A percentile compares a stretch with the other conserved stretches of the same genome.
Evolutionary conservation across 192 early-diverging fungal species (phyloP).

Genomic region (Entomortierella chlamydospora): DNA sequence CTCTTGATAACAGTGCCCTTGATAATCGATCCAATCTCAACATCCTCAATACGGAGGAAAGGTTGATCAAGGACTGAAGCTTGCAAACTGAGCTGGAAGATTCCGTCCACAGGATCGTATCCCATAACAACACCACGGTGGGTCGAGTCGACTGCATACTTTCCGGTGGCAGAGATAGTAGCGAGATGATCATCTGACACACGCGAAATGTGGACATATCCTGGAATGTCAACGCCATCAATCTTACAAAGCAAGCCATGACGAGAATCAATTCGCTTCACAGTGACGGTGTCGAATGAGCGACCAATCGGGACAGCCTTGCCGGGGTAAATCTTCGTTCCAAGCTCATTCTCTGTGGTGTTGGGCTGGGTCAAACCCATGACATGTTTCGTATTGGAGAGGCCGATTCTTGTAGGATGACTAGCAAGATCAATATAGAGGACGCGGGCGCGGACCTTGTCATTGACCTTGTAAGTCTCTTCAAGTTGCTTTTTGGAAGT

Average conservation of each 20-base stretch:
- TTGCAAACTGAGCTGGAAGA: slow-evolving; percentile 81
- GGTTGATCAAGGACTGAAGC: slow-evolving; percentile 73
- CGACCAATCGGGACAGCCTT: slow-evolving; percentile 75
- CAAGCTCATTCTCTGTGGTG: slow-evolving; percentile 10
- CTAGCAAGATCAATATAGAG: slow-evolving; percentile 78
- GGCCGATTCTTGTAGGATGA: slow-evolving; percentile 70
- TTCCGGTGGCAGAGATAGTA: slow-evolving; percentile 65
- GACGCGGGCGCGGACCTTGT: slow-evolving; percentile 75
- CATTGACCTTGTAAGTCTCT: slow-evolving; percentile 67
- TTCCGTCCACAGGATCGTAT: slow-evolving; percentile 79
- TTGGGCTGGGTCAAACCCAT: slow-evolving; percentile 53
- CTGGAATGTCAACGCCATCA: slow-evolving; percentile 57
- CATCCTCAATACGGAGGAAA: slow-evolving; percentile 76
- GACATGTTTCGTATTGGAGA: slow-evolving; percentile 69
- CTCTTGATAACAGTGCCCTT: slow-evolving; percentile 62
- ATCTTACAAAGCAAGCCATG: slow-evolving; percentile 75
- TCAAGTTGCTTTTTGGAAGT: slow-evolving; percentile 59
- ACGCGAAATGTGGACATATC: slow-evolving; percentile 76
- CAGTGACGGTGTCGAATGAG: slow-evolving; percentile 70
- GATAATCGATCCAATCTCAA: slow-evolving; percentile 70
- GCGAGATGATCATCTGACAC: slow-evolving; percentile 74
- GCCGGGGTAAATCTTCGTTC: slow-evolving; percentile 51
- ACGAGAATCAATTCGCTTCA: slow-evolving; percentile 70
- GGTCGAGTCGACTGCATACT: slow-evolving; percentile 70
- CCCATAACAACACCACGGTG: slow-evolving; percentile 86